These are phyloP conservation scores for Austroboletus rostrupii DNA, from an alignment of 1,284 basidiomycete species.

Conservation along the genomic window DNA sequence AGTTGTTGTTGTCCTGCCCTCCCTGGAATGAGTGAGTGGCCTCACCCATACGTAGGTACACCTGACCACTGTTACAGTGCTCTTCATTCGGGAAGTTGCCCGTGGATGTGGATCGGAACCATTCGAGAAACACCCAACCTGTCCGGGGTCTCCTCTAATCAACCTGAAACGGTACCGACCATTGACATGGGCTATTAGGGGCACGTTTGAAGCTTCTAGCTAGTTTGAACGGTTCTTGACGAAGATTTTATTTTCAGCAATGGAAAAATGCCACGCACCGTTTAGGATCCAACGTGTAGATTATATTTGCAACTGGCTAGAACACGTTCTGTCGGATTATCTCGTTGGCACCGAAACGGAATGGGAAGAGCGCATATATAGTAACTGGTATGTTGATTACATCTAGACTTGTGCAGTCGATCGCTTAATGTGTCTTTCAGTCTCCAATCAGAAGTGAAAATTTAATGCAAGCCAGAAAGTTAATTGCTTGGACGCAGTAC, in stretches of 20 bases:
- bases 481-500: background rate
- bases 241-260: constrained; percentile 15
- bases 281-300: constrained; percentile 31
- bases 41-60: background rate
- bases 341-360: constrained; percentile 28
- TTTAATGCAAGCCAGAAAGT: background rate
- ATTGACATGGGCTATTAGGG: constrained; percentile 33
- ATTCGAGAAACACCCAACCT: constrained; percentile 25
- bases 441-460: background rate
- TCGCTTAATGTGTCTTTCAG: constrained; percentile 8
- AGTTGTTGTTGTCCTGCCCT: constrained; percentile 33
- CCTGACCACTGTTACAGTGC: constrained; percentile 20
- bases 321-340: constrained; percentile 27
- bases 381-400: constrained; percentile 22
- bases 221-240: background rate
- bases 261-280: constrained; percentile 34
- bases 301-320: constrained; percentile 32
- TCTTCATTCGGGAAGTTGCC: constrained; percentile 32
- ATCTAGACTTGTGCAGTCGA: background rate
- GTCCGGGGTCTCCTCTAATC: constrained; percentile 26
- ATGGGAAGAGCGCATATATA: constrained; percentile 29
- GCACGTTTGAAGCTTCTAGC: constrained; percentile 17
- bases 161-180: constrained; percentile 34
- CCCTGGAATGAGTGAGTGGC: constrained; percentile 28
- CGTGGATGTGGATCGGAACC: constrained; percentile 31